phyloP scores from a whole-genome alignment of 176 grass and related monocot species.

The Coix lacrymajobi region DNA sequence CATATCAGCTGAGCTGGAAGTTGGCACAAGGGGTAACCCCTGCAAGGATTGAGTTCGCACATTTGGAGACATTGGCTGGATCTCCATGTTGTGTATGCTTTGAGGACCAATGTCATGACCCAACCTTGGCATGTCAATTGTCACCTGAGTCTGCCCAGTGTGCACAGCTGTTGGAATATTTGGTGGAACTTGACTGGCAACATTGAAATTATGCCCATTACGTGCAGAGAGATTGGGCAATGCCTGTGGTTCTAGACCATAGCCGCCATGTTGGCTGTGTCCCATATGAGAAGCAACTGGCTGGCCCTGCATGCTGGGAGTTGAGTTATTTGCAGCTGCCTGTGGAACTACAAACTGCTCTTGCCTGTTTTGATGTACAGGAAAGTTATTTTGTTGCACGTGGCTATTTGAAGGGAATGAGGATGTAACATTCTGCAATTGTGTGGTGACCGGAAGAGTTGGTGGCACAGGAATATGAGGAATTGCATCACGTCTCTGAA shows the following conservation, averaged over 20 bases:
- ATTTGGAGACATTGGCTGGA: slow-evolving; percentile 32
- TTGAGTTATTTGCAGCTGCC: slow-evolving; percentile 34
- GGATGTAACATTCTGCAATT: slow-evolving; percentile 39
- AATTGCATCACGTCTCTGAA: slow-evolving; percentile 34
- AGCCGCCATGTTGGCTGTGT: slow-evolving; percentile 30
- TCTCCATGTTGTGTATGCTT: slow-evolving; percentile 30
- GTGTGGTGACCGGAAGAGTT: slow-evolving; percentile 30
- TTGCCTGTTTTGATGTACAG: slow-evolving; percentile 40
- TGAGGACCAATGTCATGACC: slow-evolving; percentile 32
- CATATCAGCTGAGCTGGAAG: slow-evolving; percentile 40
- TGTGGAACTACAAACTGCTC: slow-evolving; percentile 39
- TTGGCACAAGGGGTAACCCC: slow-evolving; percentile 23
- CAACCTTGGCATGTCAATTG: slow-evolving; percentile 21
- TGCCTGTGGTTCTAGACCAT: slow-evolving; percentile 37
- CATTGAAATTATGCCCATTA: slow-evolving; percentile 38
- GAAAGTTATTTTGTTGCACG: slow-evolving; percentile 35
- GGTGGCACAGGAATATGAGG: slow-evolving; percentile 23
- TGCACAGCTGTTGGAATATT: slow-evolving; percentile 24
- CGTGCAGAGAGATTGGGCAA: slow-evolving; percentile 34
- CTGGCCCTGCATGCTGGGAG: slow-evolving; percentile 41
- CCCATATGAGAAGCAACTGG: slow-evolving; percentile 41
- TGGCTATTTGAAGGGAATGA: slow-evolving; percentile 40
- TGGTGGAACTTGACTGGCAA: slow-evolving; percentile 40
- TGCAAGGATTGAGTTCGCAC: slow-evolving; percentile 38
- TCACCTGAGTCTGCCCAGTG: slow-evolving; percentile 36